Evolutionary conservation across 495 filamentous ascomycete species (phyloP).

Genomic region (Tuber calosporum): DNA sequence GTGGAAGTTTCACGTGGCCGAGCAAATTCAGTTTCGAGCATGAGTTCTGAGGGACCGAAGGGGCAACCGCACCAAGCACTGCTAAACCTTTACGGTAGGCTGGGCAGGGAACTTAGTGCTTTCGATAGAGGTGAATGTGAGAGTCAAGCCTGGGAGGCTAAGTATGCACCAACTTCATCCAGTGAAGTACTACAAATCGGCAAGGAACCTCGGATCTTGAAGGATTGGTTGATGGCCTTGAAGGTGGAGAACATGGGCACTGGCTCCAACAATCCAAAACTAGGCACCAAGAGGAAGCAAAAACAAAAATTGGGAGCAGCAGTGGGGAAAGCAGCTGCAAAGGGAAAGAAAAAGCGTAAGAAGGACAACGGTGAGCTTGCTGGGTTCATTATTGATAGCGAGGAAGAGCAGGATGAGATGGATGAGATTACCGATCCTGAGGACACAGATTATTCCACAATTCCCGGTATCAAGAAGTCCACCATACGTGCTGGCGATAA

Average conservation of each 20-base stretch:
- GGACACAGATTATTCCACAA: conserved; percentile 47
- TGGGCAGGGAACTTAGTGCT: conserved; percentile 59
- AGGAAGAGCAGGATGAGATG: conserved; percentile 71
- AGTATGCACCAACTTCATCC: conserved; percentile 70
- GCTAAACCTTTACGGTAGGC: conserved; percentile 52
- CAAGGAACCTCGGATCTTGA: conserved; percentile 61
- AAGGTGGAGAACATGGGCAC: conserved; percentile 61
- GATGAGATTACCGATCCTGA: conserved; percentile 63
- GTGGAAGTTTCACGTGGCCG: conserved; percentile 46
- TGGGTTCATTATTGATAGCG: conserved; percentile 78
- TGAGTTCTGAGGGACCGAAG: conserved; percentile 26
- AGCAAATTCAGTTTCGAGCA: conserved; percentile 42
- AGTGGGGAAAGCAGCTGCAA: conserved; percentile 41
- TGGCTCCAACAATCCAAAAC: conserved; percentile 11
- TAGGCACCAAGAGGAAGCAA: conserved; percentile 41
- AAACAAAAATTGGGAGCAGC: conserved; percentile 47
- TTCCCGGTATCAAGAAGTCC: conserved; percentile 52
- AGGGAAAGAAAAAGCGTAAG: conserved; percentile 58
- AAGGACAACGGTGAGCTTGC: conserved; percentile 65
- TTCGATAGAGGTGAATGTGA: conserved; percentile 79
- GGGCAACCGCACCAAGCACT: conserved; percentile 37
- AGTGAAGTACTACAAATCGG: conserved; percentile 70
- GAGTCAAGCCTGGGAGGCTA: conserved; percentile 65
- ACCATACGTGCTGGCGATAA: conserved; percentile 56
- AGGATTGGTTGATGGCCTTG: conserved; percentile 75